Evolutionary conservation across 1,139 yeast genomes (phyloP).

Genomic region (Kurtzmaniella quercitrusa): DNA sequence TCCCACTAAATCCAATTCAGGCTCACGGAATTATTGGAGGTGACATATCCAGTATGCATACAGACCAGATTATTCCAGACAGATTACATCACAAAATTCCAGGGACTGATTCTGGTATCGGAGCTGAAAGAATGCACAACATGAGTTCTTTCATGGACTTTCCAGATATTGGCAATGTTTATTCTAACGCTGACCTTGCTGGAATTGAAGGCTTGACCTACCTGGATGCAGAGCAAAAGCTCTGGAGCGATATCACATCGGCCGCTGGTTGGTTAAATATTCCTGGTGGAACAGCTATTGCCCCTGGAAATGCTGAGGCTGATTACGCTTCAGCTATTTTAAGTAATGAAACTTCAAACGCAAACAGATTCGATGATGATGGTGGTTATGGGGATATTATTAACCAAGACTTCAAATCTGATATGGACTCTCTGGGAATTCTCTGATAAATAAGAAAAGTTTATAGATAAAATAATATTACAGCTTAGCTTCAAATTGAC

Average conservation of each 20-base stretch:
- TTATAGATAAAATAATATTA: background rate
- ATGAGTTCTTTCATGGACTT: constrained; percentile 6
- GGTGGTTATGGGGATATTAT: constrained; percentile 37
- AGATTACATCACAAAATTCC: background rate
- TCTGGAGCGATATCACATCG: constrained; percentile 72
- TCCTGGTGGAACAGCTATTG: constrained; percentile 7
- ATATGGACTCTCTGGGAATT: background rate
- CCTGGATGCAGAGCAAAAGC: constrained; percentile 51
- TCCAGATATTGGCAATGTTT: constrained; percentile 24
- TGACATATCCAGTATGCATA: background rate
- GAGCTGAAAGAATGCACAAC: background rate
- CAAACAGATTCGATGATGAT: background rate
- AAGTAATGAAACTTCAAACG: background rate
- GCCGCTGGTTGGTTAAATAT: constrained; percentile 67
- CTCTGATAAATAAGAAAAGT: background rate
- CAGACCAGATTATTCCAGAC: background rate
- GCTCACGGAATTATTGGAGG: background rate
- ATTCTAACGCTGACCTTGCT: constrained; percentile 31
- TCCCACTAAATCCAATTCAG: background rate
- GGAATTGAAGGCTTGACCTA: constrained; percentile 45
- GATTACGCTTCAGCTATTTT: background rate
- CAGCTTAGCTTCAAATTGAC: too few species aligned
- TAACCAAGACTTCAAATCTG: constrained; percentile 33
- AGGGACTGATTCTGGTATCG: constrained; percentile 1
- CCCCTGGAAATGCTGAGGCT: background rate